phyloP scores from a whole-genome alignment of 768 basidiomycete genomes.

The Xanthoconium purpureum region DNA sequence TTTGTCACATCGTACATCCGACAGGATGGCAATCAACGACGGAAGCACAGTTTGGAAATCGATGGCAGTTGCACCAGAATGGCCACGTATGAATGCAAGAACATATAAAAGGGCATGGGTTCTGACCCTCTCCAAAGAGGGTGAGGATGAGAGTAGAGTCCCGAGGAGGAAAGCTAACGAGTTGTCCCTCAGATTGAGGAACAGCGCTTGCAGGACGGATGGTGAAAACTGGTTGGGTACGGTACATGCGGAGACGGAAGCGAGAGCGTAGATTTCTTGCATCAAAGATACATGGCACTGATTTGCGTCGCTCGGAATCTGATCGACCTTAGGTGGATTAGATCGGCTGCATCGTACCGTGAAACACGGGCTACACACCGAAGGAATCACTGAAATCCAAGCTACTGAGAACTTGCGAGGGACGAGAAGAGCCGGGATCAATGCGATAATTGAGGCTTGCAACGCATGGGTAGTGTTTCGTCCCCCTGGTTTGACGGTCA shows the following conservation, averaged over 20 bases:
- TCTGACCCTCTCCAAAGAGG: constrained; percentile 34
- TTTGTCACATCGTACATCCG: constrained; percentile 27
- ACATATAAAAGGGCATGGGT: constrained; percentile 70
- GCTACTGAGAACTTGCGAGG: constrained; percentile 36
- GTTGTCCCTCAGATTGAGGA: constrained; percentile 65
- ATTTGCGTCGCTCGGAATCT: constrained; percentile 19
- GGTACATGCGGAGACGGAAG: constrained; percentile 52
- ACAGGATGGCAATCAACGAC: constrained; percentile 58
- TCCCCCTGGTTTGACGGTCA: constrained; percentile 60
- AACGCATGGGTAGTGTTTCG: constrained; percentile 52
- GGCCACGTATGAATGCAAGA: constrained; percentile 76
- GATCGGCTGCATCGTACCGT: background rate
- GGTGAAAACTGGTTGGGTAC: constrained; percentile 45
- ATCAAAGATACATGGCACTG: constrained; percentile 56
- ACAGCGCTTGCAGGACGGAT: constrained; percentile 58
- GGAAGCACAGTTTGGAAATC: constrained; percentile 85
- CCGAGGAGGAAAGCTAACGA: constrained; percentile 80
- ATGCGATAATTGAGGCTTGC: constrained; percentile 53
- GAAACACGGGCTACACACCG: constrained; percentile 28
- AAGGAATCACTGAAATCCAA: constrained; percentile 46
- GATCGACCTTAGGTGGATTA: constrained; percentile 16
- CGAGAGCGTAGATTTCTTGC: constrained; percentile 62
- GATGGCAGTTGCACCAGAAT: constrained; percentile 49
- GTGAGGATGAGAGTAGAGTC: constrained; percentile 47
- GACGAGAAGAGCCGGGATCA: constrained; percentile 47